Percentiles rank a stretch among this genome's conserved stretches.
These are phyloP conservation scores for Aureobasidium namibiae DNA, from an alignment of 2,329 filamentous ascomycete species.

Conservation along the genomic window DNA sequence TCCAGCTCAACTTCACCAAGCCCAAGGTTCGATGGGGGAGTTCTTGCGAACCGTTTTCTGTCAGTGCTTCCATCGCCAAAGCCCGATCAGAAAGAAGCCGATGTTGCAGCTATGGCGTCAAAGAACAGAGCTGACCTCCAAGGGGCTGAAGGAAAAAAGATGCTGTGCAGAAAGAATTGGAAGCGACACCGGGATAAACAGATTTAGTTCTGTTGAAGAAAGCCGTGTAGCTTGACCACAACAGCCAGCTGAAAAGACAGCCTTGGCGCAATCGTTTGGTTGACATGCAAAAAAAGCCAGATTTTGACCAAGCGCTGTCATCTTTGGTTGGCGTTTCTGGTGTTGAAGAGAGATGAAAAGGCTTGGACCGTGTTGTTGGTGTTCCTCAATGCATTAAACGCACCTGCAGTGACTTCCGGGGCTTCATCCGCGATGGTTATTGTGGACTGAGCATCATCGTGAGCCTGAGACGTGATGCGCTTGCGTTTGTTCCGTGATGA, in stretches of 20 bases:
- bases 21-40: too few relatives aligned
- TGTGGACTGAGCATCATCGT: background rate
- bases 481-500: conserved; percentile 13
- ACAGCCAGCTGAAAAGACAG: background rate
- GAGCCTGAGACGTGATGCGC: background rate
- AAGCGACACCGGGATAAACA: too few relatives aligned
- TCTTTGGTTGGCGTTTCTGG: background rate
- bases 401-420: background rate
- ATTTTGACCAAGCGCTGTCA: background rate
- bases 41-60: too few relatives aligned
- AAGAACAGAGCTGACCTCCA: too few relatives aligned
- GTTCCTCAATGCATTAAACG: background rate
- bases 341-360: background rate
- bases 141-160: too few relatives aligned
- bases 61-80: too few relatives aligned
- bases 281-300: background rate
- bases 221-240: background rate
- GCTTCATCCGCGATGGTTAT: conserved; percentile 1
- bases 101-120: too few relatives aligned
- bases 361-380: background rate
- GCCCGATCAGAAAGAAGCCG: too few relatives aligned
- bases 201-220: too few relatives aligned
- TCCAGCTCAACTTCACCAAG: too few relatives aligned
- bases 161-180: too few relatives aligned
- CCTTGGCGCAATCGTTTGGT: background rate